Conservation (phyloP, 1,284 basidiomycete genomes). For the Tilletia indica region DNA sequence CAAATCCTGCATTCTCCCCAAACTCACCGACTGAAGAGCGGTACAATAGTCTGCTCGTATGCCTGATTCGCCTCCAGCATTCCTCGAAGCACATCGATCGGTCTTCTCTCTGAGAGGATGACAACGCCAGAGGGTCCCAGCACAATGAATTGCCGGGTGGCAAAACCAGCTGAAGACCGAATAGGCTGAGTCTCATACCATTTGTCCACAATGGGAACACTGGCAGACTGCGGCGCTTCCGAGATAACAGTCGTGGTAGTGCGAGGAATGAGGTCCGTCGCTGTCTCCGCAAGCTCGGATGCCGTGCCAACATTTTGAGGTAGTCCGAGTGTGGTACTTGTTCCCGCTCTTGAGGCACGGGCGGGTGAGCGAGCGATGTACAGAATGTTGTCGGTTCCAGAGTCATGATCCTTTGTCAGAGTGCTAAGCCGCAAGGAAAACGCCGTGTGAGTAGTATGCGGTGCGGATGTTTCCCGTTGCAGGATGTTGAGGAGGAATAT, state of each 20-base stretch:
- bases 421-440: constrained; percentile 25
- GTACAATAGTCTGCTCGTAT: constrained; percentile 44
- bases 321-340: not conserved
- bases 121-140: constrained; percentile 80
- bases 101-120: constrained; percentile 76
- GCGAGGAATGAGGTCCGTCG: constrained; percentile 25
- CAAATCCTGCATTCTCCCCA: too few species aligned
- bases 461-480: not conserved
- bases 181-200: constrained; percentile 65
- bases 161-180: constrained; percentile 74
- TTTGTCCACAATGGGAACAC: constrained; percentile 26
- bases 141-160: constrained; percentile 76
- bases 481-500: constrained; percentile 20
- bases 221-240: constrained; percentile 17
- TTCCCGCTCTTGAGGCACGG: not conserved
- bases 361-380: constrained; percentile 9
- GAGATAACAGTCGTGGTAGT: constrained; percentile 26
- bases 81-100: constrained; percentile 72
- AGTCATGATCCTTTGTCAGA: not conserved
- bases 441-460: constrained; percentile 23
- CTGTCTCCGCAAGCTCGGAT: constrained; percentile 25
- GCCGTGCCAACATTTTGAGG: not conserved
- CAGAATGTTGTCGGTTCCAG: constrained; percentile 17
- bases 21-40: constrained; percentile 49
- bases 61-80: constrained; percentile 55